phyloP scores from a whole-genome alignment of 495 filamentous ascomycete species.

The Aspergillus olivimuriae region DNA sequence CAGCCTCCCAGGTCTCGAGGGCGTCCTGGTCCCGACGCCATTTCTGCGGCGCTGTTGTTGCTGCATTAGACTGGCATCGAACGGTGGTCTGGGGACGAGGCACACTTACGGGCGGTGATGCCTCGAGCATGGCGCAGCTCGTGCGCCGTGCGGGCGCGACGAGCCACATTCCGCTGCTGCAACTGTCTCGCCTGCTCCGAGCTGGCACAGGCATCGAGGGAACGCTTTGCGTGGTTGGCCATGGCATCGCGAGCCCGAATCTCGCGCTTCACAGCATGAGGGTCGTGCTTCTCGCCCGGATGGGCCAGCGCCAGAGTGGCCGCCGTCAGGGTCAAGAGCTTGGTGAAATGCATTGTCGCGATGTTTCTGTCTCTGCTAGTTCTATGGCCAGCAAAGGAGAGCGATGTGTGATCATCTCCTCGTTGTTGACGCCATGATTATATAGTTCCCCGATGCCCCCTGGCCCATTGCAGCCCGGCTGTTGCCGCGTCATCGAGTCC shows the following conservation, averaged over 20 bases:
- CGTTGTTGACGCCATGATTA: no score
- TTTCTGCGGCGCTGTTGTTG: slow-evolving; percentile 20
- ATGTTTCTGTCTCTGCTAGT: neutral
- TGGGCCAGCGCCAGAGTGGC: slow-evolving; percentile 25
- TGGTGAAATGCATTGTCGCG: slow-evolving; percentile 16
- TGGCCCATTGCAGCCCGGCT: no score
- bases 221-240: slow-evolving; percentile 21
- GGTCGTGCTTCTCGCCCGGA: slow-evolving; percentile 33
- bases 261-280: slow-evolving; percentile 25
- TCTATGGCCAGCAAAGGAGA: no score
- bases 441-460: no score
- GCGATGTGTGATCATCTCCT: no score
- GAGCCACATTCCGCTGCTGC: slow-evolving; percentile 28
- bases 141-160: slow-evolving; percentile 30
- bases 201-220: slow-evolving; percentile 22
- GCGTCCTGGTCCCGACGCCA: slow-evolving; percentile 25
- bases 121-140: slow-evolving; percentile 44
- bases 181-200: slow-evolving; percentile 21
- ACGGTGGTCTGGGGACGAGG: neutral
- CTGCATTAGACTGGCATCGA: neutral
- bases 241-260: slow-evolving; percentile 23
- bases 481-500: no score
- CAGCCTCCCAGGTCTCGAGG: slow-evolving; percentile 46
- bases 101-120: slow-evolving; percentile 37
- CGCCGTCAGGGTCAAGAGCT: slow-evolving; percentile 21